Evolutionary conservation across 768 basidiomycete genomes (phyloP), one percentile per base, ranked within the genome.

Genomic region (Trichaptum fuscoviolaceum): DNA sequence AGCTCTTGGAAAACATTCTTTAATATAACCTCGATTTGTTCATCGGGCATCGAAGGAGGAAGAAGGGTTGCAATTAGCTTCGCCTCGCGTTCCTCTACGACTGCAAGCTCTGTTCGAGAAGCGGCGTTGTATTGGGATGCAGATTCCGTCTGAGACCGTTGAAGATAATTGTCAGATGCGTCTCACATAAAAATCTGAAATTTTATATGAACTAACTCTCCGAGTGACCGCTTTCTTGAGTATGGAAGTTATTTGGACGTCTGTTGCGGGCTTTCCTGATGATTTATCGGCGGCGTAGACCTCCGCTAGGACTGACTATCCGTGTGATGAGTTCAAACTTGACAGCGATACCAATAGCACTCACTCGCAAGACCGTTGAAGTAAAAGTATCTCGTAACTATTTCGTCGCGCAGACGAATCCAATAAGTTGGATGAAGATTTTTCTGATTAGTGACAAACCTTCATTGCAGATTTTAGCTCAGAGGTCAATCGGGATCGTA

Each of bases 391-490:
- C 84, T 70, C 82, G 88, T 65, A 71, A 79, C 90, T 91, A 72
- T 24, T 17, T 34, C 24, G 65, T 63, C 35, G 63, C n/a, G 71
- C 27, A 58, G 23, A 34, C 34, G 20, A 58, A 17, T 23, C 9
- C 35, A 35, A 52, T 12, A 10, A 58, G 27, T 25, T 34, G 8
- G 4, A 30, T 30, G 30, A 30, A 30, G 30, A 30, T 30, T 30
- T 30, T 8, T 30, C 8, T 2, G 8, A 70, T 69, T n/a, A 42
- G 18, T 26, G n/a, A n/a, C 71, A 27, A 63, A 88, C 89, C 84
- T 88, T 91, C 86, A 92, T 85, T 9, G 90, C 85, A 26, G 74
- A 70, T 71, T 91, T 92, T 25, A 91, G 81, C 64, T 84, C 84
- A 57, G 73, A 71, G 64, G 81, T 75, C 35, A 92, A 78, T 63